Percentiles rank a stretch among this genome's conserved stretches.
Conservation (phyloP, 2,329 filamentous ascomycete genomes). For the Penicillium sclerotigenum region DNA sequence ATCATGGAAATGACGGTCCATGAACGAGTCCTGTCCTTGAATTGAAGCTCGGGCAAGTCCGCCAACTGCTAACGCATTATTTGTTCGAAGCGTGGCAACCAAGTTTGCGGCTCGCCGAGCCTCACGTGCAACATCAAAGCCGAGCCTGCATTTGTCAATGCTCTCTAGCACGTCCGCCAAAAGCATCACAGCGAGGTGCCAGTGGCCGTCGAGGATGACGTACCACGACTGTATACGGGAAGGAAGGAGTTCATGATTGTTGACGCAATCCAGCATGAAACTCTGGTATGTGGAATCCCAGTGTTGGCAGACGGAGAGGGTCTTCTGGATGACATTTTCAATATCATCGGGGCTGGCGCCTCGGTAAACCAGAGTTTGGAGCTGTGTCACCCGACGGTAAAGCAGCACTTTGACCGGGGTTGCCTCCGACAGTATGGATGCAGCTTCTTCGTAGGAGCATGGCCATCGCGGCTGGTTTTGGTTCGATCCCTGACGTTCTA, state of each 20-base stretch:
- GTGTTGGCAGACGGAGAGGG: constrained; percentile 53
- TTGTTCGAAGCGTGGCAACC: constrained; percentile 41
- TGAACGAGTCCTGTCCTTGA: constrained; percentile 25
- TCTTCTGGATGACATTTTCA: constrained; percentile 50
- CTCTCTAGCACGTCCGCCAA: constrained; percentile 54
- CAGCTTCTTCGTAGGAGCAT: constrained; percentile 53
- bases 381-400: constrained; percentile 55
- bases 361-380: constrained; percentile 53
- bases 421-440: constrained; percentile 50
- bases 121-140: constrained; percentile 20
- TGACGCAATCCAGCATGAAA: constrained; percentile 53
- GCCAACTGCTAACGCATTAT: constrained; percentile 48
- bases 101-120: constrained; percentile 32
- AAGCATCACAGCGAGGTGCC: constrained; percentile 56
- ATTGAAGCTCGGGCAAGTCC: constrained; percentile 51
- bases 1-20: constrained; percentile 46
- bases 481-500: constrained; percentile 3
- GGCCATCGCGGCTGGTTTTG: constrained; percentile 47
- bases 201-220: constrained; percentile 56
- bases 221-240: constrained; percentile 59
- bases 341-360: constrained; percentile 38
- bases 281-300: constrained; percentile 54
- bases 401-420: constrained; percentile 59
- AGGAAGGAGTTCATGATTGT: constrained; percentile 51
- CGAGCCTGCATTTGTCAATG: constrained; percentile 42